Percentiles rank a stretch among this genome's conserved stretches.
phyloP scores from a whole-genome alignment of 345 rosid species.

The Melaleuca quinquenervia region DNA sequence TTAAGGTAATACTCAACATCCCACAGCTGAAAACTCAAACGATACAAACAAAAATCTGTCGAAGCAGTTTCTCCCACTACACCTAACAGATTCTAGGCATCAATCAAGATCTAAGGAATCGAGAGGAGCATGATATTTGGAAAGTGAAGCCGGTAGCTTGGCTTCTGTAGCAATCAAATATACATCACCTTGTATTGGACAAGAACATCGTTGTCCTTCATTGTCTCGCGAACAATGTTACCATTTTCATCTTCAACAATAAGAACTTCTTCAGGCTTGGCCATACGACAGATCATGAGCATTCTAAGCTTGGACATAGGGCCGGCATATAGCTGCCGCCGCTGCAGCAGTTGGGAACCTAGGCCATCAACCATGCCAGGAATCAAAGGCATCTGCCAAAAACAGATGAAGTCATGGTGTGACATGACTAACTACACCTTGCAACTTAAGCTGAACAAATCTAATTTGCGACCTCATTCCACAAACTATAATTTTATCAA shows the following conservation, averaged over 20 bases:
- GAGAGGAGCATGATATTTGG: background rate
- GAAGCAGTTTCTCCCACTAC: background rate
- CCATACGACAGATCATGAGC: constrained; percentile 98
- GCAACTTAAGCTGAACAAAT: background rate
- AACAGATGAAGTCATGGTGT: background rate
- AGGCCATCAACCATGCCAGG: constrained; percentile 80
- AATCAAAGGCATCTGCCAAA: constrained; percentile 55
- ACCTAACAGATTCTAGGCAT: background rate
- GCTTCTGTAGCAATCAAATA: background rate
- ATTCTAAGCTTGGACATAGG: constrained; percentile 89
- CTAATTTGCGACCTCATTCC: background rate
- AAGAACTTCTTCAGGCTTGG: constrained; percentile 97
- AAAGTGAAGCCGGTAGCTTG: background rate
- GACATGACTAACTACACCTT: background rate
- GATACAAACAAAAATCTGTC: background rate
- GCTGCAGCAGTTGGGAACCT: constrained; percentile 66
- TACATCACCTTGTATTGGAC: constrained; percentile 85
- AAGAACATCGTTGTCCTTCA: constrained; percentile 99
- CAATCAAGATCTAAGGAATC: background rate
- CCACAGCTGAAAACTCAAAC: background rate
- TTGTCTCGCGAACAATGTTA: constrained; percentile 92
- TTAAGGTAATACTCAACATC: background rate
- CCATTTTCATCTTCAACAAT: constrained; percentile 99
- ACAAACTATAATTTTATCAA: background rate
- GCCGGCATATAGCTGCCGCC: constrained; percentile 79